Evolutionary conservation across 2,329 filamentous ascomycete genomes (phyloP).

Genomic region (Ophiostoma ulmi): DNA sequence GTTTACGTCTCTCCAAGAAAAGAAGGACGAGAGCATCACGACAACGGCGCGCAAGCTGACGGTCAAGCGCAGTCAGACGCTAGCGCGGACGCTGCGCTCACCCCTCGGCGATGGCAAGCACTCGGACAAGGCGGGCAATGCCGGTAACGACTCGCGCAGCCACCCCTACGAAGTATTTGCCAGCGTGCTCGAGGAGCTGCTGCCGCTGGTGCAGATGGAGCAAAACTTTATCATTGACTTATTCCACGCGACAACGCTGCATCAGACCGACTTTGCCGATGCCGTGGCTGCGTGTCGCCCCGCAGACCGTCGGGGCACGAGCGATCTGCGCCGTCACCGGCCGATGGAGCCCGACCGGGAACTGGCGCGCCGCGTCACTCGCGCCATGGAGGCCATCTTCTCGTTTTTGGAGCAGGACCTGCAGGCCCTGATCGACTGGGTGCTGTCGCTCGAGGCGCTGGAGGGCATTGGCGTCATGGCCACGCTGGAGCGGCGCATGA

Average conservation of each 20-base stretch:
- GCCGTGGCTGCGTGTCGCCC: constrained; percentile 63
- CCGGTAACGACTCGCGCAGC: constrained; percentile 52
- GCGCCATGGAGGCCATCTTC: constrained; percentile 85
- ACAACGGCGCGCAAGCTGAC: constrained; percentile 82
- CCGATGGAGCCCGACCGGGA: constrained; percentile 85
- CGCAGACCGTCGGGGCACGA: constrained; percentile 62
- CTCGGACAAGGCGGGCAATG: not conserved
- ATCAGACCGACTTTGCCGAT: constrained; percentile 77
- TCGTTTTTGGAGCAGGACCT: constrained; percentile 74
- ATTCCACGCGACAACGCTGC: constrained; percentile 86
- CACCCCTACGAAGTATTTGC: constrained; percentile 77
- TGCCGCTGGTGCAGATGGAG: constrained; percentile 81
- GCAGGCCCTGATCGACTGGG: constrained; percentile 77
- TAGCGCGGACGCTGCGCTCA: constrained; percentile 67
- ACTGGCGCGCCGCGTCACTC: constrained; percentile 77
- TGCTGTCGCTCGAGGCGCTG: constrained; percentile 72
- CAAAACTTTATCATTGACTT: constrained; percentile 97
- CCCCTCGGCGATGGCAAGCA: constrained; percentile 54
- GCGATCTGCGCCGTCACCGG: constrained; percentile 67
- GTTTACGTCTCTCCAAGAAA: constrained; percentile 83
- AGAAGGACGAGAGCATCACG: constrained; percentile 68
- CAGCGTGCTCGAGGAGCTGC: constrained; percentile 71
- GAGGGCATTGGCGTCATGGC: constrained; percentile 87
- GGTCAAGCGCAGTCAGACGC: constrained; percentile 86
- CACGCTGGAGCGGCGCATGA: constrained; percentile 71